Evolutionary conservation across 257 asterid genomes (phyloP).

Genomic region (Nicotiana sylvestris): DNA sequence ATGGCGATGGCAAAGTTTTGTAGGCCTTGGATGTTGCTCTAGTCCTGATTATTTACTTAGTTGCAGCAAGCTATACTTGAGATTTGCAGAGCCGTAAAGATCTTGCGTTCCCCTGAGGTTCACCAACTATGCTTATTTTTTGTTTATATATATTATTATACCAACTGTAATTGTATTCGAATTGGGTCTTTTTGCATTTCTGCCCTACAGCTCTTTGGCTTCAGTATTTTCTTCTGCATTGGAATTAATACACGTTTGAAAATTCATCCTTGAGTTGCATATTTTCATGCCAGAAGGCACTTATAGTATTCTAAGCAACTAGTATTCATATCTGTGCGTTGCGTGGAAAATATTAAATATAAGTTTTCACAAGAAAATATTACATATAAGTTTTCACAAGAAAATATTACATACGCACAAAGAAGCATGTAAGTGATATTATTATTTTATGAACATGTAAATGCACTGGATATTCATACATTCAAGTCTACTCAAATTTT

Average conservation of each 20-base stretch:
- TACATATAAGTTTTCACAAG: too few species aligned
- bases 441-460: too few species aligned
- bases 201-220: neutral
- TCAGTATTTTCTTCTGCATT: neutral
- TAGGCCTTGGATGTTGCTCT: slow-evolving; percentile 18
- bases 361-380: too few species aligned
- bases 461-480: too few species aligned
- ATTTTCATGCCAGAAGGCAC: too few species aligned
- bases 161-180: neutral
- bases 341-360: too few species aligned
- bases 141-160: neutral
- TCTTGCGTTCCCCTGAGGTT: neutral
- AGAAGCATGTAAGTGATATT: too few species aligned
- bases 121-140: neutral
- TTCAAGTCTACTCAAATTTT: too few species aligned
- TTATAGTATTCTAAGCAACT: too few species aligned
- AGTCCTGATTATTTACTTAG: neutral
- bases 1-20: slow-evolving; percentile 38
- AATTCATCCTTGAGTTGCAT: too few species aligned
- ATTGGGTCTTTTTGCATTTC: neutral
- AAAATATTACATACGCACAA: too few species aligned
- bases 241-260: neutral
- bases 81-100: slow-evolving; percentile 8
- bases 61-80: slow-evolving; percentile 19
- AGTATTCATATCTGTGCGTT: too few species aligned